Conservation (phyloP, 208 protist species). For the Leishmania lainsoni region DNA sequence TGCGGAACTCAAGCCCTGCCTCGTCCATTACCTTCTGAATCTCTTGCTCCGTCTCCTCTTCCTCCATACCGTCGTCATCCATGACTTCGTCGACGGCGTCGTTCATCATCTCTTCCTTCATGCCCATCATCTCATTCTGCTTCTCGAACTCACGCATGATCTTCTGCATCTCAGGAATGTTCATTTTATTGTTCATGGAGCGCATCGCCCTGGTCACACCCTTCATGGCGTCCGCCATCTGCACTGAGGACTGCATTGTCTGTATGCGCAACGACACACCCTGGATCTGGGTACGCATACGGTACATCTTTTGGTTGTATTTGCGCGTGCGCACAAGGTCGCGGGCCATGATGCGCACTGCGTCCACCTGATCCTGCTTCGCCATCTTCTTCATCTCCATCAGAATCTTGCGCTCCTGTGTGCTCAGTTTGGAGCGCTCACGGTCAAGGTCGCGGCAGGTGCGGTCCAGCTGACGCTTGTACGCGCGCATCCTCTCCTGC, state of each 20-base stretch:
- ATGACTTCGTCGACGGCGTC: constrained; percentile 93
- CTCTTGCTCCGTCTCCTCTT: constrained; percentile 90
- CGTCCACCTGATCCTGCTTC: constrained; percentile 96
- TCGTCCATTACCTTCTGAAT: constrained; percentile 93
- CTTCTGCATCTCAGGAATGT: constrained; percentile 96
- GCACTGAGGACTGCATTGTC: constrained; percentile 91
- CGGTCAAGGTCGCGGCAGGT: constrained; percentile 96
- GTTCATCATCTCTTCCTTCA: constrained; percentile 99
- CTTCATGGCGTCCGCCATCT: constrained; percentile 93
- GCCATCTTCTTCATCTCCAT: constrained; percentile 97
- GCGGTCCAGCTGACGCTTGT: constrained; percentile 95
- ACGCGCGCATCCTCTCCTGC: constrained; percentile 95
- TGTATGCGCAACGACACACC: constrained; percentile 95
- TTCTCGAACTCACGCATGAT: constrained; percentile 99
- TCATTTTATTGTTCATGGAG: constrained; percentile 97
- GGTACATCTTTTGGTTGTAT: constrained; percentile 96
- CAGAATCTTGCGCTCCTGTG: constrained; percentile 96
- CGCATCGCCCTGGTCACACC: constrained; percentile 92
- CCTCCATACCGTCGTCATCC: constrained; percentile 91
- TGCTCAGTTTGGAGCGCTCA: constrained; percentile 94
- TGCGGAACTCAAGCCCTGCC: constrained; percentile 88
- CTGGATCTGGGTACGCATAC: constrained; percentile 97
- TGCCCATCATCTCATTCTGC: constrained; percentile 97
- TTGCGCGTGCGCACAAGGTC: constrained; percentile 97
- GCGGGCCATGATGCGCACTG: constrained; percentile 97